A percentile compares a stretch with the other conserved stretches of the same genome.
phyloP scores from a whole-genome alignment of 208 protist genomes.

The Leishmania guyanensis region DNA sequence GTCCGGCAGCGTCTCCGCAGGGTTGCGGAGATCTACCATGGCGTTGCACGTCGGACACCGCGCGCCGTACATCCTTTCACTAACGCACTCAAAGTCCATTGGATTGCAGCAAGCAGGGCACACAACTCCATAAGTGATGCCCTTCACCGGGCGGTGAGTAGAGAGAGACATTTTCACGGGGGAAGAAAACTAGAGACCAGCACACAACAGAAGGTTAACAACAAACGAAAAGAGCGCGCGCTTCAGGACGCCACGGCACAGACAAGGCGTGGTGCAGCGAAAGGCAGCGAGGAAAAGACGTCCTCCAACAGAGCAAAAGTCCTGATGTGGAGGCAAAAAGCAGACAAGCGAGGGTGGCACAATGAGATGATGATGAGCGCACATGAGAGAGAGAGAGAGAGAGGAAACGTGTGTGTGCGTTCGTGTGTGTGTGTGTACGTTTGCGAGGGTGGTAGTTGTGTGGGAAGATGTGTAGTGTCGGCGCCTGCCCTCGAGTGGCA shows the following conservation, averaged over 20 bases:
- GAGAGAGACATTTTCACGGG: conserved; percentile 34
- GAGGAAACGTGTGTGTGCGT: not conserved
- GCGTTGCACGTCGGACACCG: conserved; percentile 63
- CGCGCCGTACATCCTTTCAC: conserved; percentile 51
- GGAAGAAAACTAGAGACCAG: not conserved
- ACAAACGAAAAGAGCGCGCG: too few species aligned
- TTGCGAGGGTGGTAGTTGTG: not conserved
- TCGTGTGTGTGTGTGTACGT: not conserved
- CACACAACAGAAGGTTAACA: conserved; percentile 3
- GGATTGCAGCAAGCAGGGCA: conserved; percentile 71
- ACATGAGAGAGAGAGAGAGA: not conserved
- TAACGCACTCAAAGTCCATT: conserved; percentile 66
- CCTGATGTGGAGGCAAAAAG: too few species aligned
- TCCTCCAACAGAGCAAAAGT: not conserved
- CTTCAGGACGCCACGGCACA: too few species aligned
- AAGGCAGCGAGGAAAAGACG: too few species aligned
- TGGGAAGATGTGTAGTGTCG: not conserved
- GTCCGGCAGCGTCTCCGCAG: conserved; percentile 43
- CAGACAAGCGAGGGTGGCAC: too few species aligned
- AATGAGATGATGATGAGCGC: not conserved
- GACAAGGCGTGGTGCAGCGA: too few species aligned
- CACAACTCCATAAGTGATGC: conserved; percentile 62
- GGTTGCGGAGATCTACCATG: conserved; percentile 73
- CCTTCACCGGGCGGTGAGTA: conserved; percentile 43
- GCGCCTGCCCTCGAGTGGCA: not conserved